Evolutionary conservation across 768 basidiomycete species (phyloP), one percentile per base, ranked within the genome.

Genomic region (Rhodotorula taiwanensis): DNA sequence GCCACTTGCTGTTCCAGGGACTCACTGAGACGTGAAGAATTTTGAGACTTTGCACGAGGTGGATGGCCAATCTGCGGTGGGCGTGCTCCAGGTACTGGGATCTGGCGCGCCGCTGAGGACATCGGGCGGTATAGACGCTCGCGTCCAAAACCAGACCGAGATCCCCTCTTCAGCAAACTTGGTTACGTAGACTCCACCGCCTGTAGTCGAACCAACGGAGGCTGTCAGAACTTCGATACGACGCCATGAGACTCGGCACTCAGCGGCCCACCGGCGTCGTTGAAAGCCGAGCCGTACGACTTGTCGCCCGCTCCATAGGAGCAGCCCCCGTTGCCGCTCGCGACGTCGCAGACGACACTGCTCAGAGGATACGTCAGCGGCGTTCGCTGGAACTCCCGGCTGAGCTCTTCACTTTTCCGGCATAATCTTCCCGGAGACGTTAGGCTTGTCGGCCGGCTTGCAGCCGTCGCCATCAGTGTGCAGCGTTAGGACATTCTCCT

Each of bases 41-140:
- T 43, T 55, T 13, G 21, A 42, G 11, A 65, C 52, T 23, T 60
- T 36, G 58, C 63, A 65, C 10, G 21, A 27, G 10, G 9, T n/a
- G 14, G 16, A 45, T 0, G 58, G 54, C 63, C 63, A 65, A 1
- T 25, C 36, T 41, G 63, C 63, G 3, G 27, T 31, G 4, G 63
- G 63, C 20, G 25, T 52, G 18, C 63, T 58, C 63, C 63, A 65
- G 6, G 42, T 52, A 8, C 41, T 16, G 5, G 25, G 34, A 48
- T 65, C 63, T 6, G 63, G 63, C 28, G 52, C 27, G 15, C 49
- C 57, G 7, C 27, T 23, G 9, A 28, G 21, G 36, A 65, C 52
- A 30, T 65, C 52, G 15, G 45, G 43, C 13, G 65, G 65, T 18
- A 67, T n/a, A n/a, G n/a, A n/a, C n/a, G n/a, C 30, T 43, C 62